Conservation (phyloP, 1,284 basidiomycete species). For the Farysia itapuensis region DNA sequence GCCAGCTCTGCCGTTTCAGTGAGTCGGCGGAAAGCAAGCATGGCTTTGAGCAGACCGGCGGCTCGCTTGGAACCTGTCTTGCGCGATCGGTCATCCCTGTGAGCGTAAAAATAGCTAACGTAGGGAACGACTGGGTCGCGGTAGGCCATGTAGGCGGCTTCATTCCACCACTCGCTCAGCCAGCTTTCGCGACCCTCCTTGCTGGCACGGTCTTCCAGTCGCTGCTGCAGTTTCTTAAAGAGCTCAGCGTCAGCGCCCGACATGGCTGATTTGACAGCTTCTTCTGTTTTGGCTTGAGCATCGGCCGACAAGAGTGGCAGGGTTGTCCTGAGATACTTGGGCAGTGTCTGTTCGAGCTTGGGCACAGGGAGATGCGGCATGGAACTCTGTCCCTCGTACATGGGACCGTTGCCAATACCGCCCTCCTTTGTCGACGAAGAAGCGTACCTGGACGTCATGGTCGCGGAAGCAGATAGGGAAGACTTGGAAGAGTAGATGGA, state of each 20-base stretch:
- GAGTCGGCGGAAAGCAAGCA: conserved; percentile 54
- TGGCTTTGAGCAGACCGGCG: conserved; percentile 54
- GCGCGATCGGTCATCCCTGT: conserved; percentile 66
- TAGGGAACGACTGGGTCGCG: conserved; percentile 88
- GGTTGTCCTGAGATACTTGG: conserved; percentile 53
- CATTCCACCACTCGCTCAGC: conserved; percentile 98
- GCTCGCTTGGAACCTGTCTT: conserved; percentile 45
- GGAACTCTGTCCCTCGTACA: conserved; percentile 49
- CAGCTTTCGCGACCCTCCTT: conserved; percentile 69
- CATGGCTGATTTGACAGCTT: conserved; percentile 64
- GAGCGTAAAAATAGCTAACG: conserved; percentile 94
- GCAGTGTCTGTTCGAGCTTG: conserved; percentile 50
- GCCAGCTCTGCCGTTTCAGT: conserved; percentile 69
- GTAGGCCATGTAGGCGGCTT: conserved; percentile 68
- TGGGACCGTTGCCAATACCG: conserved; percentile 34
- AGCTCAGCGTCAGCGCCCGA: conserved; percentile 73
- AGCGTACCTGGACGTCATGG: conserved; percentile 27
- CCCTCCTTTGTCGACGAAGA: conserved; percentile 25
- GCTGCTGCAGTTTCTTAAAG: conserved; percentile 74
- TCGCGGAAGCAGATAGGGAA: conserved; percentile 2
- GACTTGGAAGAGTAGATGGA: conserved; percentile 1
- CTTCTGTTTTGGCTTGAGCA: conserved; percentile 41
- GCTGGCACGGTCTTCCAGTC: conserved; percentile 73
- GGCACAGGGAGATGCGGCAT: conserved; percentile 58
- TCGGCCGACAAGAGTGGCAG: conserved; percentile 43